Base-by-base conservation (phyloP, 371 early-diverging fungal species). In the Haplosporangium sp. region DNA sequence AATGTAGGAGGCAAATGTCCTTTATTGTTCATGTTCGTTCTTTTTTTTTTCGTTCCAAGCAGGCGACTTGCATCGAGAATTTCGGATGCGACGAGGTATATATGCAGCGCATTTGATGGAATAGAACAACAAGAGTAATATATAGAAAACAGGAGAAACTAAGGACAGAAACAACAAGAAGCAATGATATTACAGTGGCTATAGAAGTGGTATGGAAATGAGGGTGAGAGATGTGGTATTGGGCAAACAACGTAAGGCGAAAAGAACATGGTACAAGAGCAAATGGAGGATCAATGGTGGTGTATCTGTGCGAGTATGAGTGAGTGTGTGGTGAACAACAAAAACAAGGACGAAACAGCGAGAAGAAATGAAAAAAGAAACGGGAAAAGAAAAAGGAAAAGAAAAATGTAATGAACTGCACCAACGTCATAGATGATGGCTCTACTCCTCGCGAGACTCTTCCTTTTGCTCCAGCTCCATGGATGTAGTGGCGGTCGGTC, bases 361-460 rank as follows among this genome's bases (percentile, higher is more conserved):
- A 54, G 23, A 43, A 36, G 46, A 55, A 61, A 45, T 11, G 62
- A 41, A 29, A 41, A 29, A 14, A 40, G 59, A 73, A 29, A 56
- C 47, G 51, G 10, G 20, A 43, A 38, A 59, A 20, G 60, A 40
- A 43, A 36, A 51, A 38, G 23, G 47, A 48, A 29, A 42, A 41
- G 45, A 52, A 41, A 29, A 5, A 61, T 50, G 29, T 23, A 23
- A 67, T 54, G 54, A 36, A 21, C 29, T 9, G 36, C 18, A 48
- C n/a, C 14, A 37, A 14, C 48, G 41, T 13, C 14, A 14, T 18
- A 8, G 45, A n/a, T 14, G 23, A 23, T 12, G 10, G 52, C 18
- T 23, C 45, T 60, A 77, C 55, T 77, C 72, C 54, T 77, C 79
- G 52, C 68, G 79, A 10, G 72, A 77, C 29, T 67, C 64, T 53